Base-by-base conservation (phyloP, 768 basidiomycete genomes). In the Hygrocybe punicea region DNA sequence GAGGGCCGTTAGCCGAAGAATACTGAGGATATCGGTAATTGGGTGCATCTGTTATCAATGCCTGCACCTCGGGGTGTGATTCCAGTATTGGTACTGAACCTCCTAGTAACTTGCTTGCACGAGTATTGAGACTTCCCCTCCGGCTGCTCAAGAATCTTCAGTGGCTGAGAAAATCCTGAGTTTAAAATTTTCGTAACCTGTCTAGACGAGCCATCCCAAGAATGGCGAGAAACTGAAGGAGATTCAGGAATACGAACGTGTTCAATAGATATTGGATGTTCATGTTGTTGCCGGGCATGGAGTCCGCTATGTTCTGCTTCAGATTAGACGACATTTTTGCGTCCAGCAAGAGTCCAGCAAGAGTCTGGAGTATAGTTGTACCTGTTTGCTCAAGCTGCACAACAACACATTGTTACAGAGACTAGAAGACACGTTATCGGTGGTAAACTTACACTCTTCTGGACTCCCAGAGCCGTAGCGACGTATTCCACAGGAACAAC, bases 381-480 rank as follows among this genome's bases (percentile, higher is more conserved):
- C 88, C 88, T 2, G 85, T 83, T 68, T 89, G 84, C 65, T 91
- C 89, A 56, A 91, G 74, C 88, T 90, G 56, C 45, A 55, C 21
- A 42, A 49, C 6, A 33, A 29, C 47, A 40, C 47, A 29, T 37
- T 35, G 14, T 13, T 19, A 23, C 16, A 46, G 45, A n/a, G 39
- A 37, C 14, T 60, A 33, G 56, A 29, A 8, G 29, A 14, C 29
- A 17, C n/a, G 53, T 24, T 50, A 21, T 46, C 51, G 34, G 14
- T 11, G 1, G 40, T 36, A 33, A 4, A 71, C 85, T 60, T 72
- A 90, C 89, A 65, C 84, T 84, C 68, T 91, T 91, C 65, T 91
- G 88, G 7, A 84, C 83, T 1, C 87, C 89, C 1, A 91, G 75
- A 6, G 87, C 87, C 1, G 90, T 91, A 2, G 87, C 86, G 42